Evolutionary conservation across 192 early-diverging fungal species (phyloP).

Genomic region (Globomyces pollinis-pini): DNA sequence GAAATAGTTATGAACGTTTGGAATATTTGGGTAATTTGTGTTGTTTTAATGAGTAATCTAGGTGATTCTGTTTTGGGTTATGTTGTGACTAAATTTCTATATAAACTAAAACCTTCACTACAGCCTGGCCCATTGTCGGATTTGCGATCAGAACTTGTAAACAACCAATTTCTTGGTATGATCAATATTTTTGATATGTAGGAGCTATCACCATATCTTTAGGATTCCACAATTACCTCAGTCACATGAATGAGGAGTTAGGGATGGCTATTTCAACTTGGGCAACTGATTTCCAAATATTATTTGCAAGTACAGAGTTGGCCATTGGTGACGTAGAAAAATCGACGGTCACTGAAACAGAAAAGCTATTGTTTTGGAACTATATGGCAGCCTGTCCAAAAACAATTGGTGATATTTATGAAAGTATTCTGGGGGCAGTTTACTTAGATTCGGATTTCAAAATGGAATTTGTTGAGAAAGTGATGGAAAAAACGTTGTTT

Average conservation of each 20-base stretch:
- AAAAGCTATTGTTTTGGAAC: constrained; percentile 61
- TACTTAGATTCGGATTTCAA: constrained; percentile 76
- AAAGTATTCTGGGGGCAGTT: constrained; percentile 79
- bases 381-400: constrained; percentile 74
- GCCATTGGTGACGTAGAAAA: background rate
- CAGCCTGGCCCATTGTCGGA: constrained; percentile 69
- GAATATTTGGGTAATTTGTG: constrained; percentile 82
- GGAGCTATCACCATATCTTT: constrained; percentile 12
- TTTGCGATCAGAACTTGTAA: constrained; percentile 49
- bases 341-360: background rate
- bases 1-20: constrained; percentile 70
- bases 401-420: constrained; percentile 78
- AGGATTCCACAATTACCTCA: constrained; percentile 59
- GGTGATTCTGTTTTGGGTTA: constrained; percentile 44
- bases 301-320: constrained; percentile 26
- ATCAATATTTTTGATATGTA: constrained; percentile 38
- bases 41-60: constrained; percentile 39
- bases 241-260: constrained; percentile 53
- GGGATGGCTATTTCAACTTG: constrained; percentile 37
- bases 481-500: constrained; percentile 22
- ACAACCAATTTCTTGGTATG: constrained; percentile 76
- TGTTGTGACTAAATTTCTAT: constrained; percentile 52
- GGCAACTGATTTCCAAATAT: constrained; percentile 26
- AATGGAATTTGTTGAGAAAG: constrained; percentile 30
- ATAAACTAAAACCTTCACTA: constrained; percentile 54